Percentiles rank a stretch among this genome's conserved stretches.
Conservation (phyloP, 2,329 filamentous ascomycete genomes). For the Pseudopithomyces chartarum region DNA sequence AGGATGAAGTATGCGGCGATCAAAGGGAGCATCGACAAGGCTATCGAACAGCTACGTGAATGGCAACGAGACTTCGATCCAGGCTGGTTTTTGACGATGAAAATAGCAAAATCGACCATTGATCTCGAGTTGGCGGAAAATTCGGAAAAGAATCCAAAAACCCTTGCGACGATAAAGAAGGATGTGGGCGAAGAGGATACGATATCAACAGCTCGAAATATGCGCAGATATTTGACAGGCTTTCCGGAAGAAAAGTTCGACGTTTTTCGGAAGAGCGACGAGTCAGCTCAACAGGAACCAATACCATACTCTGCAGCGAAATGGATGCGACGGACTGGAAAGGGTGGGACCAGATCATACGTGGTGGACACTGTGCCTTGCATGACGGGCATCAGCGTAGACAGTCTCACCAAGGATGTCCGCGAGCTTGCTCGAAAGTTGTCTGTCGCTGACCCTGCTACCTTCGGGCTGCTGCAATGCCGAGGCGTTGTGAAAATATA, state of each 20-base stretch:
- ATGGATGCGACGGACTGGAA: neutral
- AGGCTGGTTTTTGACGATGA: slow-evolving; percentile 18
- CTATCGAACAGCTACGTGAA: slow-evolving; percentile 10
- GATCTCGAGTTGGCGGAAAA: slow-evolving; percentile 9
- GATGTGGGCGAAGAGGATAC: neutral
- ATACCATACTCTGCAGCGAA: slow-evolving; percentile 12
- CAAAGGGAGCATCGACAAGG: slow-evolving; percentile 13
- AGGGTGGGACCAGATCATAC: neutral
- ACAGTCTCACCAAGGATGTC: slow-evolving; percentile 24
- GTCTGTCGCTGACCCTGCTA: slow-evolving; percentile 26
- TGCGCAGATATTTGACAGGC: slow-evolving; percentile 4
- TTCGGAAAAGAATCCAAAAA: neutral
- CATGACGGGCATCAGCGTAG: slow-evolving; percentile 2
- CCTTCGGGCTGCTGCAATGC: slow-evolving; percentile 38
- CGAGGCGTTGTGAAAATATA: slow-evolving; percentile 27
- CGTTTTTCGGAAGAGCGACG: slow-evolving; percentile 4
- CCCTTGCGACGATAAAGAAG: neutral
- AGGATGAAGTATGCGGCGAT: slow-evolving; percentile 11
- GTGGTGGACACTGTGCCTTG: slow-evolving; percentile 13
- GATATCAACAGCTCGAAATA: slow-evolving; percentile 1
- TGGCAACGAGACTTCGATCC: slow-evolving; percentile 21
- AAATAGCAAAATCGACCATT: slow-evolving; percentile 11
- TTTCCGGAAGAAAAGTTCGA: neutral
- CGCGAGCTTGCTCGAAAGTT: slow-evolving; percentile 29
- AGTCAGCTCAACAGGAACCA: neutral